Evolutionary conservation across 257 asterid species (phyloP).

Genomic region (Ehretia macrophylla): DNA sequence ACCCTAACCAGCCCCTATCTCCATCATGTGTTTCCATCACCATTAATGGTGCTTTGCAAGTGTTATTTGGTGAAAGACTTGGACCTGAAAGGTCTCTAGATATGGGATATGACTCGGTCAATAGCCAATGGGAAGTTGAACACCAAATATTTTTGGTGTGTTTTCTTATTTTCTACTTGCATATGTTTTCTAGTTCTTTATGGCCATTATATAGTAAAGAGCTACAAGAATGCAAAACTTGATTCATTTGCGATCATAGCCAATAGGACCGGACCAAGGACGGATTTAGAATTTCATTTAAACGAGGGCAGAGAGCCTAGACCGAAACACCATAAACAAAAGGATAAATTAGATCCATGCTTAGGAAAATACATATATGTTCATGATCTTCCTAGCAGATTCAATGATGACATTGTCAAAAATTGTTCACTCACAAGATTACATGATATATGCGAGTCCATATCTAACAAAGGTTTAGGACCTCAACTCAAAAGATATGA

Average conservation of each 20-base stretch:
- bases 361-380: slow-evolving; percentile 3
- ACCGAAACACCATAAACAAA: not conserved
- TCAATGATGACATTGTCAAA: slow-evolving; percentile 2
- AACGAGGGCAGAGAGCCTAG: not conserved
- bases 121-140: not conserved
- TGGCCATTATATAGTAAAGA: not conserved
- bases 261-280: too few relatives aligned
- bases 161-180: not conserved
- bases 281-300: too few relatives aligned
- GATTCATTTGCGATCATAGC: too few relatives aligned
- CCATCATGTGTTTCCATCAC: too few relatives aligned
- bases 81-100: too few relatives aligned
- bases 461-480: slow-evolving; percentile 7
- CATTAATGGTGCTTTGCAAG: not conserved
- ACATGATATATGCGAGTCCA: not conserved
- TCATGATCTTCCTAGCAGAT: slow-evolving; percentile 1
- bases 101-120: not conserved
- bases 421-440: not conserved
- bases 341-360: not conserved
- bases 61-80: not conserved
- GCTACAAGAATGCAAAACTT: too few relatives aligned
- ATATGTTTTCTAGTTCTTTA: not conserved
- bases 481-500: not conserved
- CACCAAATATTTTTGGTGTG: not conserved
- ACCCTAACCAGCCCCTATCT: too few relatives aligned